phyloP scores from a whole-genome alignment of 345 rosid genomes.

The Eucalyptus polyanthemos region DNA sequence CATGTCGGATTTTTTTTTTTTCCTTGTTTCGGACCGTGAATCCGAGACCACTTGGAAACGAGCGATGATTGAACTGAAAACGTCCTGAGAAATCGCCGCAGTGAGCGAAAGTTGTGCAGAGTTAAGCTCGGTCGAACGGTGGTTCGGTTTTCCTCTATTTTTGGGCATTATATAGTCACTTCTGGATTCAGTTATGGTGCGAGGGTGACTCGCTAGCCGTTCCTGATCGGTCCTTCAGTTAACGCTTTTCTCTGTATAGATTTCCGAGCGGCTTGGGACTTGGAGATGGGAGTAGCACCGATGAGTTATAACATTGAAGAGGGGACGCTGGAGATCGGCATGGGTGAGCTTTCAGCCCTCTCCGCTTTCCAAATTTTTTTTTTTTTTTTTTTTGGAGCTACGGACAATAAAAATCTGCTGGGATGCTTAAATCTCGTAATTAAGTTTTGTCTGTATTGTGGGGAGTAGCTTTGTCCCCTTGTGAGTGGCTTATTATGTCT shows the following conservation, averaged over 20 bases:
- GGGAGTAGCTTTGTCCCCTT: too few relatives aligned
- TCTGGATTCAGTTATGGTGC: neutral
- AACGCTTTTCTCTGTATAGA: neutral
- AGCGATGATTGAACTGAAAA: neutral
- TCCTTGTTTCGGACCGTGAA: neutral
- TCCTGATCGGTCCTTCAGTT: neutral
- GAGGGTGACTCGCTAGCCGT: neutral
- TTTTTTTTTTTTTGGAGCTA: too few relatives aligned
- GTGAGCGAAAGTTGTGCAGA: neutral
- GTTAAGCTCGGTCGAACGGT: neutral
- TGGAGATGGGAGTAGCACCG: slow-evolving; percentile 30
- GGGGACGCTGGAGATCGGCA: slow-evolving; percentile 75
- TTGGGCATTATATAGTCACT: neutral
- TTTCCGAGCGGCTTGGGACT: neutral
- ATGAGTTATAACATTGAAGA: slow-evolving; percentile 39
- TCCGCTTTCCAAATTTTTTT: neutral
- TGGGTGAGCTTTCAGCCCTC: slow-evolving; percentile 36
- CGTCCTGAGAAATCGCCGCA: neutral
- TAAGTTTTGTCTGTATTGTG: too few relatives aligned
- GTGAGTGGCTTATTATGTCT: too few relatives aligned
- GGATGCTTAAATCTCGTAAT: too few relatives aligned
- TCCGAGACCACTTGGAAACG: neutral
- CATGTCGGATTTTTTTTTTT: neutral
- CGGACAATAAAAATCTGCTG: rapidly evolving
- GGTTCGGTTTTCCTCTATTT: neutral